Evolutionary conservation across 768 basidiomycete species (phyloP).

Genomic region (Auriscalpium microsporum): DNA sequence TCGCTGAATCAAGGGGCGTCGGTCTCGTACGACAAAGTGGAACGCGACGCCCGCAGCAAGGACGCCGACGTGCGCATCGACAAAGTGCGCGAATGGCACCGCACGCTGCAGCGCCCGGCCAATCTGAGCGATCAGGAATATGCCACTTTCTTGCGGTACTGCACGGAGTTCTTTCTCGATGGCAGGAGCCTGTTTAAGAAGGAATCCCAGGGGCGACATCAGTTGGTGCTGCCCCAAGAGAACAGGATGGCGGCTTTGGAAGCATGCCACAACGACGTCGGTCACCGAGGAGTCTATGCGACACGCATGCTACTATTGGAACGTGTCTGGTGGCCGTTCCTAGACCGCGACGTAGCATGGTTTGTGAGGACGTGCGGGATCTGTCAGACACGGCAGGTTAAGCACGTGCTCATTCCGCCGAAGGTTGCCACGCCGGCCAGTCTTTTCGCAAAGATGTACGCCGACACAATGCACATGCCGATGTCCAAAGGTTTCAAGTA

Average conservation of each 20-base stretch:
- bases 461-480: conserved; percentile 36
- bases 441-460: conserved; percentile 28
- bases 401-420: conserved; percentile 18
- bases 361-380: conserved; percentile 25
- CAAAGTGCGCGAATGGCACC: too few species aligned
- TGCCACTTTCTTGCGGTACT: too few species aligned
- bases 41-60: too few species aligned
- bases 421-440: conserved; percentile 11
- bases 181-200: conserved; percentile 10
- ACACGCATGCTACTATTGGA: neutral
- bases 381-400: conserved; percentile 25
- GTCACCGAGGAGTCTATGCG: conserved; percentile 16
- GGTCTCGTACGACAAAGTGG: too few species aligned
- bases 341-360: conserved; percentile 14
- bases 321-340: conserved; percentile 21
- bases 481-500: conserved; percentile 23
- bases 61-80: too few species aligned
- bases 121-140: too few species aligned
- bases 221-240: conserved; percentile 7
- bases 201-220: conserved; percentile 9
- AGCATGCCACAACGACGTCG: conserved; percentile 13
- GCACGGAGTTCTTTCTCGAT: neutral
- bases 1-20: too few species aligned
- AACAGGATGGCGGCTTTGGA: conserved; percentile 4
- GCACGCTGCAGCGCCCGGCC: too few species aligned